A percentile compares a stretch with the other conserved stretches of the same genome.
These are phyloP conservation scores for Fermentozyma sake DNA, from an alignment of 1,139 yeast species.

Conservation along the genomic window DNA sequence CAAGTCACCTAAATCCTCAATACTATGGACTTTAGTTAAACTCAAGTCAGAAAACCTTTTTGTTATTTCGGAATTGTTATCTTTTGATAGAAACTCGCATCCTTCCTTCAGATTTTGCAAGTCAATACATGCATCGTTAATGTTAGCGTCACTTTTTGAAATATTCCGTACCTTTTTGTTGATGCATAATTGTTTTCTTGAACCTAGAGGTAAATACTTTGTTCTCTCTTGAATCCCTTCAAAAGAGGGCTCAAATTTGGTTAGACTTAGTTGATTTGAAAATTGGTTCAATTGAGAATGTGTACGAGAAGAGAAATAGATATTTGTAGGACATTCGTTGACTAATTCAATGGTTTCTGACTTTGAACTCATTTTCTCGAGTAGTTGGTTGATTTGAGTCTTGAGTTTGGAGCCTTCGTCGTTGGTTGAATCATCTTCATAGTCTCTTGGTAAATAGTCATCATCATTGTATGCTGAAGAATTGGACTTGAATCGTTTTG, in stretches of 20 bases:
- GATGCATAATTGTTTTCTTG: slow-evolving; percentile 83
- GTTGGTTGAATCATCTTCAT: slow-evolving; percentile 15
- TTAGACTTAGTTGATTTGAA: slow-evolving; percentile 62
- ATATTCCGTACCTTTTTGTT: slow-evolving; percentile 47
- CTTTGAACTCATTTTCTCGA: slow-evolving; percentile 31
- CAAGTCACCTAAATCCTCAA: slow-evolving; percentile 67
- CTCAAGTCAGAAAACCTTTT: slow-evolving; percentile 55
- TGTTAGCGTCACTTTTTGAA: slow-evolving; percentile 45
- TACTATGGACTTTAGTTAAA: slow-evolving; percentile 66
- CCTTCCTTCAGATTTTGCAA: slow-evolving; percentile 46
- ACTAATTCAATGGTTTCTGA: slow-evolving; percentile 11
- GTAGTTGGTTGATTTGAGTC: slow-evolving; percentile 39
- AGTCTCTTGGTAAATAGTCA: slow-evolving; percentile 39
- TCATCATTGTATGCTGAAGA: slow-evolving; percentile 12
- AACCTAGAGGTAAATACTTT: slow-evolving; percentile 68
- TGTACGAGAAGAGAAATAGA: slow-evolving; percentile 75
- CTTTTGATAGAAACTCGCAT: slow-evolving; percentile 52
- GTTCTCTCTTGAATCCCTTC: slow-evolving; percentile 35
- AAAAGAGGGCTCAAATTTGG: slow-evolving; percentile 62
- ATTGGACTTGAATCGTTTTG: slow-evolving; percentile 2
- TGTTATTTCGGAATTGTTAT: slow-evolving; percentile 25
- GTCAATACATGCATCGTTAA: slow-evolving; percentile 83
- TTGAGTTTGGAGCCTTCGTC: slow-evolving; percentile 22
- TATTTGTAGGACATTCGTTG: slow-evolving; percentile 42
- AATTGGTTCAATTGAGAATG: slow-evolving; percentile 88